Conservation (phyloP, 1,284 basidiomycete genomes). For the Fomitopsis palustris region DNA sequence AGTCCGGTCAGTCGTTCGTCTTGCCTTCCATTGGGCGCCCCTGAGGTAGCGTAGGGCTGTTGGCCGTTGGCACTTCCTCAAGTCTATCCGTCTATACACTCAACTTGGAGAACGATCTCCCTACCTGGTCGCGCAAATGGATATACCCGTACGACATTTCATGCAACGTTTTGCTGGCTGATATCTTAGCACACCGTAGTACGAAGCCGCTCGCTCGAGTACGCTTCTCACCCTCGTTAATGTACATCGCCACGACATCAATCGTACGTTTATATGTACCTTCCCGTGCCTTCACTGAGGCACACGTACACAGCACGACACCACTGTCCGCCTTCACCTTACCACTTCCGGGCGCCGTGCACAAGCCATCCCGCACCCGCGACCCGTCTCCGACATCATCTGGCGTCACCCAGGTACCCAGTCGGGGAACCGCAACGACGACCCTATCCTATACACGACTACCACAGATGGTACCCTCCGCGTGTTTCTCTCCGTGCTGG, state of each 20-base stretch:
- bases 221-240: constrained; percentile 70
- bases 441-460: constrained; percentile 73
- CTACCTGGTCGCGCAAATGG: constrained; percentile 79
- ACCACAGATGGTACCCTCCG: constrained; percentile 75
- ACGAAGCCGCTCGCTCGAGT: constrained; percentile 46
- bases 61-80: constrained; percentile 58
- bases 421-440: constrained; percentile 64
- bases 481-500: constrained; percentile 85
- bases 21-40: neutral
- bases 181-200: constrained; percentile 26
- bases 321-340: constrained; percentile 59
- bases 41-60: constrained; percentile 49
- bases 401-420: constrained; percentile 47
- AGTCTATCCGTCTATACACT: constrained; percentile 69
- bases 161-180: neutral
- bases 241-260: constrained; percentile 66
- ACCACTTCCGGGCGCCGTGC: constrained; percentile 68
- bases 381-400: constrained; percentile 55
- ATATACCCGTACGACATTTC: constrained; percentile 41
- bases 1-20: constrained; percentile 47
- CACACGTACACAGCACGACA: constrained; percentile 43
- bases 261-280: constrained; percentile 37
- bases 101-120: constrained; percentile 74
- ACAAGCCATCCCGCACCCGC: constrained; percentile 65
- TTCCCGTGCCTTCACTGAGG: neutral